Base-by-base conservation (phyloP, 306 rosid genomes). In the Acmispon strigosus region DNA sequence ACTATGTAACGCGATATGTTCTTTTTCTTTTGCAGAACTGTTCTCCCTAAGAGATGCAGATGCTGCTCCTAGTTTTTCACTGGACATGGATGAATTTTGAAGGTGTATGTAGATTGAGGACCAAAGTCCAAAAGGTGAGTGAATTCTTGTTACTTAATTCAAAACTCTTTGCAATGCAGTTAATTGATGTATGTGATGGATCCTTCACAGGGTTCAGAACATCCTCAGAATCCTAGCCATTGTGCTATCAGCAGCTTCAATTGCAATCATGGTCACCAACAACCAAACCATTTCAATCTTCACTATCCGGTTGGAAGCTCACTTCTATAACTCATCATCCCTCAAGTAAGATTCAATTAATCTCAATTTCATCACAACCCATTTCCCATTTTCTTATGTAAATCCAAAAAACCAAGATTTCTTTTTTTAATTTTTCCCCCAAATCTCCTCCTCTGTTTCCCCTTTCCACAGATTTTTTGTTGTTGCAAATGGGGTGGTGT, bases 301-400 rank as follows among this genome's bases (percentile, higher is more conserved):
- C 53, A 2, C 69, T 2, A 0, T 84, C 10, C 45, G 4, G 15
- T 58, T 84, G 72, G 58, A 82, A 50, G 88, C 96, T 15, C 91
- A 70, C 75, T 90, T 80, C 44, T 75, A 81, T 63, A 81, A 88
- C 78, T 77, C 91, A 0, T 67, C 88, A 18, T 69, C 96, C 64
- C 27, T 81, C 36, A 86, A 58, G 96, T 90, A 84, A 76, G 75
- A 9, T 51, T 52, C 58, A 0, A 7, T 36, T 22, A 3, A 1
- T 69, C 22, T 39, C 18, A 27, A 56, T 65, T 51, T 18, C 19
- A 42, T 3, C 12, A 2, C 52, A 6, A 64, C 74, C 77, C 80
- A 45, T 4, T 66, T 76, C 53, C 22, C 45, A 41, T 43, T 62
- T 78, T 42, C 19, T 32, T 8, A 5, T 32, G 37, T 5, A 32